Base-by-base conservation (phyloP, 2,329 filamentous ascomycete genomes). In the Venturia asperata region DNA sequence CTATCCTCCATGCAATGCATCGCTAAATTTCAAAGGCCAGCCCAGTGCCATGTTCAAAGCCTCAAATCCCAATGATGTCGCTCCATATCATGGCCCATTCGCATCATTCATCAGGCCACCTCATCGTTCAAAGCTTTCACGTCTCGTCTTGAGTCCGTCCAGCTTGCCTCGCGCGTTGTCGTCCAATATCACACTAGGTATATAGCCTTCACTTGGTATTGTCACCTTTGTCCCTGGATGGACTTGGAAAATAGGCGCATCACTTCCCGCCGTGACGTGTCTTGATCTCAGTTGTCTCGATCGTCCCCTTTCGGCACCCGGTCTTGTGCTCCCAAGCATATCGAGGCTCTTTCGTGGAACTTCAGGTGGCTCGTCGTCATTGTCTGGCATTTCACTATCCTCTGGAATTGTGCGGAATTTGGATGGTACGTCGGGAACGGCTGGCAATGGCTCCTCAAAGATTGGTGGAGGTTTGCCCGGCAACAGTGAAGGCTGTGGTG, bases 201-300 rank as follows among this genome's bases (percentile, higher is more conserved):
- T 74, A 3, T 70, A 69, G 61, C 75, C 76, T 24, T 72, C 68
- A 49, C 71, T 72, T 60, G 73, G 76, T 67, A 77, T 75, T 63
- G 73, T 66, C 5, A 77, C 75, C 67, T 77, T 74, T 5, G 71
- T 75, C 24, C 76, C 76, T 3, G 76, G 76, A 55, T 77, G 76
- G 41, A 72, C 71, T 60, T 72, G 70, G 69, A 77, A 77, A 37
- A 77, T 73, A 0, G 75, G 74, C n/a, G 74, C 74, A 21, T 72
- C 71, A 21, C 66, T 67, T n/a, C 30, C 47, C 37, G 72, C 68
- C 0, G 73, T 73, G 17, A 60, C 41, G n/a, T 55, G 62, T 49
- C 64, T 43, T 7, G 13, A 3, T 30, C 10, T 43, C 30, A n/a
- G 45, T 60, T 30, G 47, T 52, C 47, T 52, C 21, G 21, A 0